Conservation (phyloP, 208 protist species). For the Leishmania aethiopica region DNA sequence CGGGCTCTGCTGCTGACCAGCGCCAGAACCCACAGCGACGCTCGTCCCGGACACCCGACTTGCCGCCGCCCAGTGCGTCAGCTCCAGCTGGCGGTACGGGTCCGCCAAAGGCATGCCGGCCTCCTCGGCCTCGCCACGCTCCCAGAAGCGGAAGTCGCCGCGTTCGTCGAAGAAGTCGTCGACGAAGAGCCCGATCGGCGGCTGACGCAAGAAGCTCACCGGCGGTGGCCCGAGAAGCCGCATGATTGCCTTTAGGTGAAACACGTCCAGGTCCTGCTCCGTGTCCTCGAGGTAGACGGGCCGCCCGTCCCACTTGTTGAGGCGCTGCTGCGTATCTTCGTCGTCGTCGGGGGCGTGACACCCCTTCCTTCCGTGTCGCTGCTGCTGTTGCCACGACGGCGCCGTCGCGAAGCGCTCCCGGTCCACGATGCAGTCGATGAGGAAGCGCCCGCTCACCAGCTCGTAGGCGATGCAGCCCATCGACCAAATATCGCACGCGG, state of each 20-base stretch:
- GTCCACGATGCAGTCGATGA: constrained; percentile 54
- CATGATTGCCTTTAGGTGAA: constrained; percentile 58
- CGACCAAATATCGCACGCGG: constrained; percentile 78
- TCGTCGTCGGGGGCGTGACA: neutral
- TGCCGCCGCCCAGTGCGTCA: neutral
- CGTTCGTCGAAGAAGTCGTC: constrained; percentile 44
- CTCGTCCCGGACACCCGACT: too few relatives aligned
- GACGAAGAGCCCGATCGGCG: constrained; percentile 44
- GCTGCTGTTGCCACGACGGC: neutral
- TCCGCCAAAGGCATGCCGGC: constrained; percentile 17
- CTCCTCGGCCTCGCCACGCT: constrained; percentile 33
- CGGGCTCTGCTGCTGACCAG: neutral
- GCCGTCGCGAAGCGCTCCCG: constrained; percentile 15
- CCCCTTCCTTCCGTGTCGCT: neutral
- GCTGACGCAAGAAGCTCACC: constrained; percentile 32
- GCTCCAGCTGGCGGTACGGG: neutral
- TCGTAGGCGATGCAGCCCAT: constrained; percentile 84
- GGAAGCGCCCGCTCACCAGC: constrained; percentile 63
- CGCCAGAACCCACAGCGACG: too few relatives aligned
- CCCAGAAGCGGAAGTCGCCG: constrained; percentile 49
- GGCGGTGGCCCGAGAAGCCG: constrained; percentile 58
- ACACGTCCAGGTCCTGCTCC: constrained; percentile 57
- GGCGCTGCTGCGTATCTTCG: neutral
- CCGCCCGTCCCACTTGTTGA: constrained; percentile 21
- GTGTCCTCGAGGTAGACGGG: constrained; percentile 38